Evolutionary conservation across 805 yeast species (phyloP).

Genomic region (Metschnikowia gelsemii): DNA sequence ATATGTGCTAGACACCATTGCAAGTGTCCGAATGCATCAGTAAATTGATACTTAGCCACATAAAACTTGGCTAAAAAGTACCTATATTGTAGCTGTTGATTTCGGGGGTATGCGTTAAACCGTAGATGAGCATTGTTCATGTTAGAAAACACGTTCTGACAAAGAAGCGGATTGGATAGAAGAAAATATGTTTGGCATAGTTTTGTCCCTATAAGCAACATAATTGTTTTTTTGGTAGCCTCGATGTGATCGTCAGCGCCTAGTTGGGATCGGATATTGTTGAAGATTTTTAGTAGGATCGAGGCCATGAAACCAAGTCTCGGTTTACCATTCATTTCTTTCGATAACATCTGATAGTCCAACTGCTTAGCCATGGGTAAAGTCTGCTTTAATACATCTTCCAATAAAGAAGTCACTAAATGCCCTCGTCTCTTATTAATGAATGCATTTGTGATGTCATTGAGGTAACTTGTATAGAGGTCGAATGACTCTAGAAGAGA

Average conservation of each 20-base stretch:
- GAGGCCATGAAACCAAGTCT: constrained; percentile 52
- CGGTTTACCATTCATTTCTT: constrained; percentile 43
- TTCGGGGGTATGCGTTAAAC: constrained; percentile 38
- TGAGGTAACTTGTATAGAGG: constrained; percentile 47
- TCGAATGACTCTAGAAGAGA: constrained; percentile 54
- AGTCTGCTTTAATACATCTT: constrained; percentile 36
- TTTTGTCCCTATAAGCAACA: constrained; percentile 52
- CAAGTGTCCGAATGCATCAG: constrained; percentile 50
- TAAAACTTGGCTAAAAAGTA: constrained; percentile 55
- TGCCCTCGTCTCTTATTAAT: constrained; percentile 43
- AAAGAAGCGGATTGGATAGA: constrained; percentile 54
- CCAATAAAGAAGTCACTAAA: constrained; percentile 36
- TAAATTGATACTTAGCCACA: constrained; percentile 50
- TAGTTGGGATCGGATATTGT: constrained; percentile 53
- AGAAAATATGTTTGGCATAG: constrained; percentile 57
- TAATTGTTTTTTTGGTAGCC: constrained; percentile 45
- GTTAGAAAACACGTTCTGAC: constrained; percentile 61
- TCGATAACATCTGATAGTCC: constrained; percentile 41
- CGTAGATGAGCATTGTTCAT: constrained; percentile 52
- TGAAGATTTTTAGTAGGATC: constrained; percentile 56
- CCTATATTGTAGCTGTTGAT: constrained; percentile 52
- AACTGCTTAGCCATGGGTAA: constrained; percentile 46
- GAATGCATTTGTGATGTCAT: constrained; percentile 49
- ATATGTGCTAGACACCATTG: constrained; percentile 51
- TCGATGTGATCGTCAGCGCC: constrained; percentile 38